A percentile compares a stretch with the other conserved stretches of the same genome.
phyloP scores from a whole-genome alignment of 2,329 filamentous ascomycete genomes.

The Teratosphaeriaceae sp. region DNA sequence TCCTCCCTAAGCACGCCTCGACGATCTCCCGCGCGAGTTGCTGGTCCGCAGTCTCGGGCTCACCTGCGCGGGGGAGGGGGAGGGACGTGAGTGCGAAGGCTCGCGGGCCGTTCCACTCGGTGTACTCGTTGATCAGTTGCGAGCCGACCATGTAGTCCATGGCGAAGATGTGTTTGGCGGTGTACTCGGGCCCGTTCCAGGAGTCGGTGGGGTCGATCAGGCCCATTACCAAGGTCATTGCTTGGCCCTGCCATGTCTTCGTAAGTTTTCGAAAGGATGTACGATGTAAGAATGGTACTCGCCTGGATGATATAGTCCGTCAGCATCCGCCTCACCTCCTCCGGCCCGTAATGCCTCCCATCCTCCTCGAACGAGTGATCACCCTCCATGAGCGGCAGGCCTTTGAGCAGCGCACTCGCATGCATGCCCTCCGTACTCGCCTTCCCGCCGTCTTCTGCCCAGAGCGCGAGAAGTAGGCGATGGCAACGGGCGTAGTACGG shows the following conservation, averaged over 20 bases:
- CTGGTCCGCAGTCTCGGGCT: conserved; percentile 42
- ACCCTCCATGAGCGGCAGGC: conserved; percentile 33
- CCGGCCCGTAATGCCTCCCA: conserved; percentile 24
- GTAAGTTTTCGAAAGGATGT: too few species aligned
- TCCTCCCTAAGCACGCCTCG: conserved; percentile 42
- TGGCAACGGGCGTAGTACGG: conserved; percentile 45
- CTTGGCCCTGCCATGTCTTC: conserved; percentile 54
- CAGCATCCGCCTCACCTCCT: conserved; percentile 38
- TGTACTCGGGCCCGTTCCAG: conserved; percentile 51
- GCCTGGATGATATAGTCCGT: conserved; percentile 48
- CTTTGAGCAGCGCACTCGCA: conserved; percentile 41
- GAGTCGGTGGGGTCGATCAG: conserved; percentile 44
- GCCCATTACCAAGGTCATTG: conserved; percentile 46
- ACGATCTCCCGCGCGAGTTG: conserved; percentile 45
- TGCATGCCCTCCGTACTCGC: conserved; percentile 48
- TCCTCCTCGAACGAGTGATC: conserved; percentile 22
- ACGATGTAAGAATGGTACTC: too few species aligned
- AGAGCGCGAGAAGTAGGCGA: conserved; percentile 45
- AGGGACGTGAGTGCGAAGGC: conserved; percentile 48
- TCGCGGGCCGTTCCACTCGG: conserved; percentile 44
- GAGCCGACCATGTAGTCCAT: conserved; percentile 46
- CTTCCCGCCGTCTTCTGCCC: conserved; percentile 41
- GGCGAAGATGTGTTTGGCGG: conserved; percentile 42
- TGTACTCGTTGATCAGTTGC: conserved; percentile 49
- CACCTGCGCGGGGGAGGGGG: conserved; percentile 31